Conservation (phyloP, 2,329 filamentous ascomycete genomes). For the Ramularia collo-cygni region DNA sequence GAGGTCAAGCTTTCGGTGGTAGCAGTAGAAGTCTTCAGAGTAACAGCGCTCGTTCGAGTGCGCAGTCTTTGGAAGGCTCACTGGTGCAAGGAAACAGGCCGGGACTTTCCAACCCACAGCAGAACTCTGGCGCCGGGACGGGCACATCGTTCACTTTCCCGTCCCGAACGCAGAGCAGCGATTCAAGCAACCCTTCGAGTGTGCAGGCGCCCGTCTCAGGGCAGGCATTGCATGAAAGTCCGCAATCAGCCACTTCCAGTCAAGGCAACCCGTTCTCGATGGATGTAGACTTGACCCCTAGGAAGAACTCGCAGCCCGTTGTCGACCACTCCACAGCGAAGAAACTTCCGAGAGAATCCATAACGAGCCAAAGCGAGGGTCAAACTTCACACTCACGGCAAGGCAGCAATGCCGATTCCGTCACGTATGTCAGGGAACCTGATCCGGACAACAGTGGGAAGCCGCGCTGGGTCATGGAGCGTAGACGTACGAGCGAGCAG, state of each 20-base stretch:
- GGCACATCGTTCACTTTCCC: not conserved
- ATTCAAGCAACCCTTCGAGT: slow-evolving; percentile 12
- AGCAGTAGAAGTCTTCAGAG: slow-evolving; percentile 28
- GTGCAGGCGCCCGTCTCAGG: slow-evolving; percentile 6
- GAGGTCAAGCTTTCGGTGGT: slow-evolving; percentile 48
- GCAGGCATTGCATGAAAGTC: slow-evolving; percentile 13
- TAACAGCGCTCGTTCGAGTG: slow-evolving; percentile 17
- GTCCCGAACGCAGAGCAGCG: slow-evolving; percentile 7
- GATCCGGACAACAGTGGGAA: slow-evolving; percentile 54
- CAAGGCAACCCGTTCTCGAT: slow-evolving; percentile 13
- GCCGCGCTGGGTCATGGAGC: slow-evolving; percentile 61
- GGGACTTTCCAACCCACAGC: not conserved
- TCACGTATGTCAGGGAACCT: slow-evolving; percentile 59
- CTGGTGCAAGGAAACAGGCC: not conserved
- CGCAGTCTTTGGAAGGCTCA: slow-evolving; percentile 11
- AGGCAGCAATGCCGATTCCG: slow-evolving; percentile 56
- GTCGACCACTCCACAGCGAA: slow-evolving; percentile 16
- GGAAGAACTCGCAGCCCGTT: slow-evolving; percentile 6
- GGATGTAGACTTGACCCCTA: slow-evolving; percentile 19
- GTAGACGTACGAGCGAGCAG: slow-evolving; percentile 56
- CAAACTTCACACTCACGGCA: slow-evolving; percentile 26
- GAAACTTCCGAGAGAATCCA: slow-evolving; percentile 12
- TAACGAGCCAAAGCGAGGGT: slow-evolving; percentile 4
- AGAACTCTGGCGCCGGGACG: not conserved
- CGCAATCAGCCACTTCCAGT: slow-evolving; percentile 12